Evolutionary conservation across 805 yeast genomes (phyloP), one percentile per base, ranked within the genome.

Genomic region (Saccharomycopsis capsularis): DNA sequence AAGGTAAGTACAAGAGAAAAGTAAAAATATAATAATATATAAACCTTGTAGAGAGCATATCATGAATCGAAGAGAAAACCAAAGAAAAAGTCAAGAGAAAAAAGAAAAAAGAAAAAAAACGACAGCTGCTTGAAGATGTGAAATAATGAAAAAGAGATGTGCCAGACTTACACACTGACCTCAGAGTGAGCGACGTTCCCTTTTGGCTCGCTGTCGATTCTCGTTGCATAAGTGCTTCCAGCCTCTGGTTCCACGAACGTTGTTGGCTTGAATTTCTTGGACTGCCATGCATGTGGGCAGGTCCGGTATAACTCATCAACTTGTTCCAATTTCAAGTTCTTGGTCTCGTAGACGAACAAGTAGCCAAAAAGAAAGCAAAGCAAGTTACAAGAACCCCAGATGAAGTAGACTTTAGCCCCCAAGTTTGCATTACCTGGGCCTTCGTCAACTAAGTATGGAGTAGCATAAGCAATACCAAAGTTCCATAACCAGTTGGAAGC

Each of bases 401-500:
- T 76, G 65, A 81, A 84, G 68, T 81, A 82, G 40, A 81, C 83
- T 56, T 75, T 78, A 46, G 77, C 73, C 13, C 82, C 81, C 50
- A 82, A 68, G 44, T 79, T 79, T 13, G 78, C 82, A 40, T 76
- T 74, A 57, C 79, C 82, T 46, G 70, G 60, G 29, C 84, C 86
- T 29, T 73, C 68, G 60, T 80, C 85, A 55, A 80, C 82, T 65
- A 83, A 72, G 63, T 78, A 80, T 43, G 89, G 87, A 39, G 89
- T 84, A 48, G 82, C 81, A 61, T 78, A 82, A 16, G 86, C 85
- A 63, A 83, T 81, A 24, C 74, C 78, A 64, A 84, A 83, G 68
- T 85, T 85, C 68, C 80, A 81, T 37, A 82, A 62, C 93, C 93
- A 85, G 68, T 85, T 85, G 41, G 89, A 78, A 32, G 90, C 85